Base-by-base conservation (phyloP, 805 yeast species). In the Candida wancherniae region DNA sequence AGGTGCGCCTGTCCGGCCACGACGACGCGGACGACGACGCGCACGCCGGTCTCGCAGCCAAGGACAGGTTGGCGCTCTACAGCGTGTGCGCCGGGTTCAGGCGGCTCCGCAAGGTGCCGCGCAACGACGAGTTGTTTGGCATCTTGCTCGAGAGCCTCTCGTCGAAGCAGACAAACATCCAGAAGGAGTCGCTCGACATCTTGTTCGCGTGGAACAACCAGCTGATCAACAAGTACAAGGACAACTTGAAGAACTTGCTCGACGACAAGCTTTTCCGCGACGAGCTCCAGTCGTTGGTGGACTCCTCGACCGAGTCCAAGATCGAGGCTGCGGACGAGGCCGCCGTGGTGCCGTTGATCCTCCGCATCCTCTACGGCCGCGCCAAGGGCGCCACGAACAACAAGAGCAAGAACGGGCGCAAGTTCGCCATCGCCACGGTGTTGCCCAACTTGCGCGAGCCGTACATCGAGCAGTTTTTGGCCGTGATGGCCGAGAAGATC, bases 191-290 rank as follows among this genome's bases (percentile, higher is more conserved):
- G 0, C 63, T 92, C 27, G 71, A 74, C 26, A 80, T 82, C 23
- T 48, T 92, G 4, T 56, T 86, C 21, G 75, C 82, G 22, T 82
- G 73, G 66, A 77, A 78, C 42, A 65, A 71, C 28, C 68, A 72
- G 2, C 64, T 63, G 3, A 57, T 85, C 19, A 70, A 69, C 31
- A 82, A 80, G 50, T 90, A 86, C 50, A 67, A 70, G 34, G 95
- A 82, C 38, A 80, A 80, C 44, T 61, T 92, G 45, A 70, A 61
- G 27, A 87, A 81, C 40, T 57, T 92, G 36, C 61, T 90, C 11
- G 96, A 90, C 53, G 94, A 86, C 39, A 73, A 84, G 2, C 62
- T 80, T 11, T 88, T 86, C 62, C 75, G 86, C 36, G 98, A 92
- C 57, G 97, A 88, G 56, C 61, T 88, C 18, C 65, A 83, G 13